These are phyloP conservation scores for Leucosporidium creatinivorum DNA, from an alignment of 768 basidiomycete genomes.

Conservation along the genomic window DNA sequence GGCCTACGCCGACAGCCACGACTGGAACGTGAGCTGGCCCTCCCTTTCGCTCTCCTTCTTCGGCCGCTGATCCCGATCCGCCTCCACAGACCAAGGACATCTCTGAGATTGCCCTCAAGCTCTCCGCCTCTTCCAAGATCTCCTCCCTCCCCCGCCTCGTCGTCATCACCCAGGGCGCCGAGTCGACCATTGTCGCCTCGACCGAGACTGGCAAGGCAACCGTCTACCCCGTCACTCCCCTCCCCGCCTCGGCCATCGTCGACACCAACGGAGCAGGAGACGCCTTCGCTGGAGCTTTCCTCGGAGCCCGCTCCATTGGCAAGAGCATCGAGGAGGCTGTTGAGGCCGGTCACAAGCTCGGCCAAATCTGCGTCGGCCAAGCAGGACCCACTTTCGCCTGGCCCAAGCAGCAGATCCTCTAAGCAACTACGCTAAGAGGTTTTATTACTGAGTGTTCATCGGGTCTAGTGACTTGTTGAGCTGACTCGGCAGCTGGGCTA, in stretches of 20 bases:
- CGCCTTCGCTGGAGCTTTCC: conserved; percentile 91
- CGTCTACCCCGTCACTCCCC: conserved; percentile 53
- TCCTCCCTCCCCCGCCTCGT: conserved; percentile 62
- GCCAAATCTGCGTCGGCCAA: conserved; percentile 74
- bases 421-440: neutral
- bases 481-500: neutral
- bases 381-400: conserved; percentile 44
- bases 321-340: conserved; percentile 70
- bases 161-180: conserved; percentile 81
- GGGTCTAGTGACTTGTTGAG: neutral
- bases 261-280: conserved; percentile 99
- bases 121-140: conserved; percentile 53
- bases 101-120: conserved; percentile 58
- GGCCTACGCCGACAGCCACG: conserved; percentile 68
- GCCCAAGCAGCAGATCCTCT: conserved; percentile 35
- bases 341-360: conserved; percentile 78
- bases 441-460: neutral
- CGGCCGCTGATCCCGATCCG: neutral
- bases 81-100: conserved; percentile 54
- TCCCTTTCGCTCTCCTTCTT: neutral
- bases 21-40: conserved; percentile 48
- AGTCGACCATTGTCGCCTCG: conserved; percentile 68
- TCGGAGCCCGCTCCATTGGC: conserved; percentile 73
- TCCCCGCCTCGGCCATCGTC: conserved; percentile 63
- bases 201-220: conserved; percentile 53